Conservation (phyloP, 129 eudicot species). For the Centaurea solstitialis region DNA sequence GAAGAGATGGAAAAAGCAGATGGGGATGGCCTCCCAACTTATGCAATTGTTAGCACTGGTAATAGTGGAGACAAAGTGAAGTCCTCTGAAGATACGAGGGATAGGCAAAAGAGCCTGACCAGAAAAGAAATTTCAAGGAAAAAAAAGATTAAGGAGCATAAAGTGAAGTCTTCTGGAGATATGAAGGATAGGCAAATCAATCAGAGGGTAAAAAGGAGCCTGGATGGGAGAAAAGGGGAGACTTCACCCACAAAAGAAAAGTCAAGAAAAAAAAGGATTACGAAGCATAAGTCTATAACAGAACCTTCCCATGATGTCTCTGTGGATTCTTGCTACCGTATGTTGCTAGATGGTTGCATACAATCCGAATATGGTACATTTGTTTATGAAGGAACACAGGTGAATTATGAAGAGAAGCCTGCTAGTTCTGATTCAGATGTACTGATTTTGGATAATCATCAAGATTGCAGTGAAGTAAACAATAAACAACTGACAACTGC, state of each 20-base stretch:
- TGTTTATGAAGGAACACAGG: background rate
- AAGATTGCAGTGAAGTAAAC: conserved; percentile 19
- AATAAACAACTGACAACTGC: conserved; percentile 2
- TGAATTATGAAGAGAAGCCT: conserved; percentile 21
- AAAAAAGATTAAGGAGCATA: no score
- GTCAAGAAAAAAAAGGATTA: conserved; percentile 1
- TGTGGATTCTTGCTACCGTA: conserved; percentile 12
- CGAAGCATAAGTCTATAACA: background rate
- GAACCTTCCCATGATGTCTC: background rate
- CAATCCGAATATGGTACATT: background rate
- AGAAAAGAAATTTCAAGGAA: no score
- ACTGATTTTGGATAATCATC: conserved; percentile 28
- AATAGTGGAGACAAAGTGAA: conserved; percentile 8
- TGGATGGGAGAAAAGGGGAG: background rate
- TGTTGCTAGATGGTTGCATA: background rate
- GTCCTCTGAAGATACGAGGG: background rate
- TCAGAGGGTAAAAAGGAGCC: conserved; percentile 10
- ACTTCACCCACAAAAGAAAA: conserved; percentile 6
- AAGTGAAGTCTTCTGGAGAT: no score
- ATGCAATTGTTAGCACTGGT: background rate
- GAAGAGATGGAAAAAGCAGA: conserved; percentile 3
- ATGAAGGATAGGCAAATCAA: background rate
- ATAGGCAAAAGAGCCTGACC: no score
- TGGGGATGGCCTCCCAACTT: conserved; percentile 21
- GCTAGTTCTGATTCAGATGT: conserved; percentile 15